These are phyloP conservation scores for Tricholoma terreum DNA, from an alignment of 768 basidiomycete genomes.

Conservation along the genomic window DNA sequence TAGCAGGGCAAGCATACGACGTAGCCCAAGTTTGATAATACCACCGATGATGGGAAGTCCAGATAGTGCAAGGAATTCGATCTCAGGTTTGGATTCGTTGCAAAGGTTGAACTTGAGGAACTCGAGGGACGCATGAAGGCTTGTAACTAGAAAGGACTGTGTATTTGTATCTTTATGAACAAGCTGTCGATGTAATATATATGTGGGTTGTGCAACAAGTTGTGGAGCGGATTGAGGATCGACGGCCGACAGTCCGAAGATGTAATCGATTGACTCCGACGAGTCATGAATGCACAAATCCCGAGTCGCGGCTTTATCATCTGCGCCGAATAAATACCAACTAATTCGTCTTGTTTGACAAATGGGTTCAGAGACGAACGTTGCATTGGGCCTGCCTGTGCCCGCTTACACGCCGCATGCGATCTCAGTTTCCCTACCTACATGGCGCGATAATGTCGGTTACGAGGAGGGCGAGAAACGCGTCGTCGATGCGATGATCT, in stretches of 20 bases:
- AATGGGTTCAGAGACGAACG: conserved; percentile 18
- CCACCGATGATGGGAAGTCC: conserved; percentile 24
- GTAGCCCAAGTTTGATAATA: conserved; percentile 32
- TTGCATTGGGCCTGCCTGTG: conserved; percentile 49
- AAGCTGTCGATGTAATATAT: neutral
- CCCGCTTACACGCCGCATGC: conserved; percentile 80
- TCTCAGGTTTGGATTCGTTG: conserved; percentile 18
- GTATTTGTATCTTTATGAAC: conserved; percentile 1
- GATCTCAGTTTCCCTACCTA: conserved; percentile 92
- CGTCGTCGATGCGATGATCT: conserved; percentile 74
- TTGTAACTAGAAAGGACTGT: conserved; percentile 1
- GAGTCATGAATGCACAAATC: no score
- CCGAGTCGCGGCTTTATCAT: no score
- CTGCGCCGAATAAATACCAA: no score
- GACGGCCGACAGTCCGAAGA: no score
- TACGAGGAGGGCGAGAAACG: conserved; percentile 89
- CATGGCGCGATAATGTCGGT: conserved; percentile 86
- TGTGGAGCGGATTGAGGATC: no score
- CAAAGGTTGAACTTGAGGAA: conserved; percentile 3
- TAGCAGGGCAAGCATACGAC: conserved; percentile 35
- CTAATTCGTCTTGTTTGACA: neutral
- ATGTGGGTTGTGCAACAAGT: no score
- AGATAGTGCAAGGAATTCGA: conserved; percentile 21
- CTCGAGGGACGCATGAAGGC: neutral
- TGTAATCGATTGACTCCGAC: no score